These are phyloP conservation scores for Paraglomus brasilianum DNA, from an alignment of 192 early-diverging fungal species.

Conservation along the genomic window DNA sequence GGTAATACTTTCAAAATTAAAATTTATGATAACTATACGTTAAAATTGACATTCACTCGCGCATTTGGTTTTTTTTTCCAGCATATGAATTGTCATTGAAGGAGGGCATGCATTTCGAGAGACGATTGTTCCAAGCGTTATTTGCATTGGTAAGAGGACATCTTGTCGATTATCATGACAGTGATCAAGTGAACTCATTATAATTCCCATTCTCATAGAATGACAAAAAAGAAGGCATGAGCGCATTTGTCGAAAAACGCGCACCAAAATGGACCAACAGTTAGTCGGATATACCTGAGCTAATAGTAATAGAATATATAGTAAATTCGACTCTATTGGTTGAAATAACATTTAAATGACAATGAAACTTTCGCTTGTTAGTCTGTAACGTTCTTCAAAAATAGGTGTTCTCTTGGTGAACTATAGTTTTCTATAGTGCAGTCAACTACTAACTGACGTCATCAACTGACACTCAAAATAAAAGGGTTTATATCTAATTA, in stretches of 20 bases:
- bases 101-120: conserved; percentile 88
- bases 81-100: conserved; percentile 85
- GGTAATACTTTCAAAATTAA: conserved; percentile 40
- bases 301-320: no score
- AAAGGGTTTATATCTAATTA: no score
- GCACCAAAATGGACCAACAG: conserved; percentile 83
- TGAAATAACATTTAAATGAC: no score
- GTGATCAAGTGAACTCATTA: not conserved
- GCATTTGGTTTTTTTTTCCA: conserved; percentile 28
- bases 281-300: conserved; percentile 45
- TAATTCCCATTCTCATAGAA: conserved; percentile 40
- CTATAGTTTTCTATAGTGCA: no score
- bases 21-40: not conserved
- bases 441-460: no score
- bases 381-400: no score
- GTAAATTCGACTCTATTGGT: no score
- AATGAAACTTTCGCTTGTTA: no score
- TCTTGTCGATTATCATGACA: conserved; percentile 21
- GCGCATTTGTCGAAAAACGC: conserved; percentile 91
- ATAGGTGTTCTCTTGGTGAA: no score
- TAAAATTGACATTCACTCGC: not conserved
- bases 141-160: conserved; percentile 75
- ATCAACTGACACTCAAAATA: no score
- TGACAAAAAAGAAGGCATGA: conserved; percentile 98
- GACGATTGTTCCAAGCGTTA: conserved; percentile 88